Conservation (phyloP, 2,329 filamentous ascomycete genomes). For the Ceratocystis smalleyi region DNA sequence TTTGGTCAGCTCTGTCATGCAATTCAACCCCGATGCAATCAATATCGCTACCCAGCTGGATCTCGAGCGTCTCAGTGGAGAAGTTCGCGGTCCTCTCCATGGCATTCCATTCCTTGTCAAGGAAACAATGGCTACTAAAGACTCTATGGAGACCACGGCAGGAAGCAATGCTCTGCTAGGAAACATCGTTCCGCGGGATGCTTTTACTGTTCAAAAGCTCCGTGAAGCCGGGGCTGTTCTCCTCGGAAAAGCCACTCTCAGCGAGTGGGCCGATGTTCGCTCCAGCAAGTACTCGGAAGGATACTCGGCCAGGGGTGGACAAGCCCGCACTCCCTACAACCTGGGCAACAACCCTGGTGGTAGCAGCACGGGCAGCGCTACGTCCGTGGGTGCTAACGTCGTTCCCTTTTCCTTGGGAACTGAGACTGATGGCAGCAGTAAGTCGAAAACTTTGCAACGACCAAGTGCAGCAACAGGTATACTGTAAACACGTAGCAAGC, state of each 20-base stretch:
- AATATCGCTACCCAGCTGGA: conserved; percentile 47
- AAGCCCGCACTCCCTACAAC: conserved; percentile 52
- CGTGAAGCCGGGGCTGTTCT: conserved; percentile 52
- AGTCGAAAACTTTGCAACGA: conserved; percentile 14
- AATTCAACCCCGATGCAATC: conserved; percentile 53
- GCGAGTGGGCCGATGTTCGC: conserved; percentile 62
- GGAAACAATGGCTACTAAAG: conserved; percentile 54
- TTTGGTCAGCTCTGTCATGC: conserved; percentile 38
- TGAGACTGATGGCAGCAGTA: conserved; percentile 53
- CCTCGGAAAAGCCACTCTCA: conserved; percentile 54
- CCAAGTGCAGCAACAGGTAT: neutral
- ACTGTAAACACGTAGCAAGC: neutral
- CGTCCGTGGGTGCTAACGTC: conserved; percentile 47
- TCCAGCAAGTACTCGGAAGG: conserved; percentile 52
- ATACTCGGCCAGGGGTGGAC: conserved; percentile 48
- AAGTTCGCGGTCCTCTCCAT: conserved; percentile 49
- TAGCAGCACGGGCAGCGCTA: conserved; percentile 50
- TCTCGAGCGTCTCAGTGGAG: conserved; percentile 39
- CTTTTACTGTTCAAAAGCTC: conserved; percentile 44
- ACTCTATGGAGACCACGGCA: conserved; percentile 59
- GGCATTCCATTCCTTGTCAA: conserved; percentile 64
- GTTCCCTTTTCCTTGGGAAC: conserved; percentile 53
- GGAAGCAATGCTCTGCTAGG: conserved; percentile 53
- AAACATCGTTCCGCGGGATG: conserved; percentile 50
- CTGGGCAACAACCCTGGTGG: conserved; percentile 53